These are phyloP conservation scores for Phytophthora crassamura DNA, from an alignment of 352 stramenopile genomes.

Conservation along the genomic window DNA sequence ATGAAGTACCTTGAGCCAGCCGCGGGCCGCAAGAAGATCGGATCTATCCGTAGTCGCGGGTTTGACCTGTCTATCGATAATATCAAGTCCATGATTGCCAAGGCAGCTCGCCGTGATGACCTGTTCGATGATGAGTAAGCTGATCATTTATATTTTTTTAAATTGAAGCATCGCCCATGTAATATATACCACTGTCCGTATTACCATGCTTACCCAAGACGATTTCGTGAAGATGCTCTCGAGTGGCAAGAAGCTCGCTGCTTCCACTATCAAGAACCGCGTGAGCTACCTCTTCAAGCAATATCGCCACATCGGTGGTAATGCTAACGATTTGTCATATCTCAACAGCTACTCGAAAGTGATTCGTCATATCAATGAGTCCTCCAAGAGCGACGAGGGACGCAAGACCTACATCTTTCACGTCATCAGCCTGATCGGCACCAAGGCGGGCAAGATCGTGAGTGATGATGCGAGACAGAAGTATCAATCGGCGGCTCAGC, in stretches of 20 bases:
- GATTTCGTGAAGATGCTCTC: conserved; percentile 2
- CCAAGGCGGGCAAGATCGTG: neutral
- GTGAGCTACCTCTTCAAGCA: neutral
- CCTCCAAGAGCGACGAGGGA: neutral
- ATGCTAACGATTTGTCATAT: neutral
- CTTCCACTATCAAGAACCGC: neutral
- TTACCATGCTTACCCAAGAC: neutral
- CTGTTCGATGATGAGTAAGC: too few relatives aligned
- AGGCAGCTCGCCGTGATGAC: too few relatives aligned
- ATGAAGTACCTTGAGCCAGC: too few relatives aligned
- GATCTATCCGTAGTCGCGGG: too few relatives aligned
- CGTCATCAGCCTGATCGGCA: neutral
- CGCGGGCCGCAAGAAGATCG: too few relatives aligned
- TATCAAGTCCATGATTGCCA: too few relatives aligned
- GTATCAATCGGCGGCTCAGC: neutral
- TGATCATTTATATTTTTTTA: conserved; percentile 1
- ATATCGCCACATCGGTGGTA: neutral
- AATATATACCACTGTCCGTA: neutral
- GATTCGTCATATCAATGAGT: neutral
- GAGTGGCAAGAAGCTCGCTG: neutral
- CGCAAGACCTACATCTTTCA: conserved; percentile 6
- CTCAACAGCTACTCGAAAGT: neutral
- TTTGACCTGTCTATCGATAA: too few relatives aligned
- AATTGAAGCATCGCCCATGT: neutral
- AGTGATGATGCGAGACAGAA: neutral